Base-by-base conservation (phyloP, 192 early-diverging fungal genomes). In the Jimgerdemannia flammicorona region DNA sequence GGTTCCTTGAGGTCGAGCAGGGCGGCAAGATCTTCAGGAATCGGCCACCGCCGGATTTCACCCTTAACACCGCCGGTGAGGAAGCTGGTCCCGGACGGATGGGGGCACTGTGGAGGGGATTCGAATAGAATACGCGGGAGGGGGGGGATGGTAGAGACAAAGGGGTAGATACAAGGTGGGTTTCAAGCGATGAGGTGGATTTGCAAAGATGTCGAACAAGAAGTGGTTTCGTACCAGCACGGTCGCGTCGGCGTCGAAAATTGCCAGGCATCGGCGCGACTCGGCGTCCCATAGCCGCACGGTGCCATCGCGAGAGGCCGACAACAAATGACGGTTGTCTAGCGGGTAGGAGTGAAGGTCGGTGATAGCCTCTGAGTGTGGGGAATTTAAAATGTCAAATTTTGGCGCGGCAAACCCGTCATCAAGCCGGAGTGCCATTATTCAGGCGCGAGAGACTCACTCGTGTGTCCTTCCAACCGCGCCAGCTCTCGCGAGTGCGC, bases 221-320 rank as follows among this genome's bases (percentile, higher is more conserved):
- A 66, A 43, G 68, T 19, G 67, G 63, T 4, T 11, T 67, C 85
- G 84, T 82, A 90, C 89, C 39, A 87, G 81, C 3, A 88, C 89
- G 0, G 85, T 87, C 18, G 89, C 87, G 17, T 87, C 85, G 43
- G 78, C 81, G 67, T 86, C 85, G 80, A 90, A 93, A 11, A 91
- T 72, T 43, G 87, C 80, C 44, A 93, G 71, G 71, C 93, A 94
- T 44, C 79, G 72, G 19, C 85, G 83, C 4, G 81, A 86, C 6
- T 85, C 82, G 66, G 94, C 83, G 69, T 94, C 88, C 95, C 95
- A 97, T 44, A 97, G 75, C 67, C 93, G 88, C 4, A 94, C 87
- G 3, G 90, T 93, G 7, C 88, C 85, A 79, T 95, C 95, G 64
- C 81, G 89, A 4, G 90, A 81, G 3, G 90, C 87, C 0, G 95